Evolutionary conservation across 2,329 filamentous ascomycete species (phyloP).

Genomic region (Fusarium sp.): DNA sequence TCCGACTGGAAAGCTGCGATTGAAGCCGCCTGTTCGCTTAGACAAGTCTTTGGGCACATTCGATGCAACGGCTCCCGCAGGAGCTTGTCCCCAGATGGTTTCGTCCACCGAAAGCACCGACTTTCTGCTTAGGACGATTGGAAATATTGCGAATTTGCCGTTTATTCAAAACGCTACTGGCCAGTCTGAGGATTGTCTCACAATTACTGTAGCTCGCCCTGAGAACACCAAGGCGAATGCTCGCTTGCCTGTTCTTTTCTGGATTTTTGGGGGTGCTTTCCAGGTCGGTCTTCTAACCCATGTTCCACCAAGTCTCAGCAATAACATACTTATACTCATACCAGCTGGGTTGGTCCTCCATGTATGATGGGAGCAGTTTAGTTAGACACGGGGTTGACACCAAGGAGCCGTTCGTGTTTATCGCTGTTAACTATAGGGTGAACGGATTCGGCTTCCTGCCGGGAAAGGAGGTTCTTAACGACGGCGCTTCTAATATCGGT

Average conservation of each 20-base stretch:
- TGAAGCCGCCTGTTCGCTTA: constrained; percentile 71
- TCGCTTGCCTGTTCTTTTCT: constrained; percentile 70
- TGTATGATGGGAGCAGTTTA: too few species aligned
- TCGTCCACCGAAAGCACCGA: constrained; percentile 58
- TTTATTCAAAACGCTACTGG: too few species aligned
- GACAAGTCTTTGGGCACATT: constrained; percentile 66
- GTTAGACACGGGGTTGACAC: too few species aligned
- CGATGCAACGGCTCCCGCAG: constrained; percentile 63
- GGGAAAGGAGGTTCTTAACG: constrained; percentile 68
- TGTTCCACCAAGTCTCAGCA: constrained; percentile 51
- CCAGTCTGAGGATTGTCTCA: too few species aligned
- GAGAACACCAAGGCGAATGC: constrained; percentile 43
- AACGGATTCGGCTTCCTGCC: constrained; percentile 72
- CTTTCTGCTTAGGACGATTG: not conserved
- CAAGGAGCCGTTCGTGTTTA: constrained; percentile 67
- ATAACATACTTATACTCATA: too few species aligned
- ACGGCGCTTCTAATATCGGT: constrained; percentile 72
- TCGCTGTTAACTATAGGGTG: constrained; percentile 76
- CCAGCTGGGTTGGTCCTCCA: too few species aligned
- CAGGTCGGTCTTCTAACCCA: constrained; percentile 50
- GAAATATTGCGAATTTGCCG: too few species aligned
- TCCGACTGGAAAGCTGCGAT: constrained; percentile 69
- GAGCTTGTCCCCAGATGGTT: constrained; percentile 73
- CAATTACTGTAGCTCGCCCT: too few species aligned
- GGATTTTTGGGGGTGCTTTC: constrained; percentile 71